A percentile compares a stretch with the other conserved stretches of the same genome.
These are phyloP conservation scores for Boletus barrowsii DNA, from an alignment of 768 basidiomycete species.

Conservation along the genomic window DNA sequence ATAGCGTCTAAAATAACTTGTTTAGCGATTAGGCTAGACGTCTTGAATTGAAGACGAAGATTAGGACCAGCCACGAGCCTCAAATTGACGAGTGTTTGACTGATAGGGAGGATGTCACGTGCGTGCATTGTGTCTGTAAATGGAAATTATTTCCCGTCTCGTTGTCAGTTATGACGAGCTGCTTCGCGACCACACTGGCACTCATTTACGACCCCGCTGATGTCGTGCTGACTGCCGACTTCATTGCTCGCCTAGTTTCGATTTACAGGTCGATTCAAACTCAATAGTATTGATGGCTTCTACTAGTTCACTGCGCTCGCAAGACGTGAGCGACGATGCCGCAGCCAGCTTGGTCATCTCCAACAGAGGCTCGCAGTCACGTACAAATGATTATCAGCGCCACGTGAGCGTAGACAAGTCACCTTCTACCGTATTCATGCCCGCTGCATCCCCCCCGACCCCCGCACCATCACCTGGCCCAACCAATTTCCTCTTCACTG, in stretches of 20 bases:
- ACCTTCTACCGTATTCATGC: slow-evolving; percentile 45
- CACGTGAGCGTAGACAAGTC: slow-evolving; percentile 15
- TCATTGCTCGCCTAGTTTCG: not conserved
- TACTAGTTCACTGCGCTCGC: slow-evolving; percentile 1
- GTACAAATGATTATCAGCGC: slow-evolving; percentile 13
- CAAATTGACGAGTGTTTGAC: not conserved
- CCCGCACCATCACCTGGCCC: slow-evolving; percentile 59
- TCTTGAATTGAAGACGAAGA: not conserved
- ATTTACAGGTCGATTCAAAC: not conserved
- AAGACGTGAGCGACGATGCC: slow-evolving; percentile 11
- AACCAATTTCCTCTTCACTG: slow-evolving; percentile 46
- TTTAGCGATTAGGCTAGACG: not conserved
- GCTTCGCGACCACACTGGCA: not conserved
- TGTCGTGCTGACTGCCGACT: not conserved
- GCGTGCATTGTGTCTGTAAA: not conserved
- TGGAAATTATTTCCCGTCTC: slow-evolving; percentile 12
- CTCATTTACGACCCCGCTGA: slow-evolving; percentile 6
- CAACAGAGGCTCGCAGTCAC: slow-evolving; percentile 10
- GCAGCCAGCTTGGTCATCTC: not conserved
- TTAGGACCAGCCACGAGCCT: not conserved
- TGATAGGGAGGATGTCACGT: slow-evolving; percentile 10
- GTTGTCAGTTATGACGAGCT: not conserved
- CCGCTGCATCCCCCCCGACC: slow-evolving; percentile 56
- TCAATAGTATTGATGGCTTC: slow-evolving; percentile 9
- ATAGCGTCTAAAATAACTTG: slow-evolving; percentile 10